A percentile compares a stretch with the other conserved stretches of the same genome.
Evolutionary conservation across 257 asterid species (phyloP).

Genomic region (Asclepias syriaca): DNA sequence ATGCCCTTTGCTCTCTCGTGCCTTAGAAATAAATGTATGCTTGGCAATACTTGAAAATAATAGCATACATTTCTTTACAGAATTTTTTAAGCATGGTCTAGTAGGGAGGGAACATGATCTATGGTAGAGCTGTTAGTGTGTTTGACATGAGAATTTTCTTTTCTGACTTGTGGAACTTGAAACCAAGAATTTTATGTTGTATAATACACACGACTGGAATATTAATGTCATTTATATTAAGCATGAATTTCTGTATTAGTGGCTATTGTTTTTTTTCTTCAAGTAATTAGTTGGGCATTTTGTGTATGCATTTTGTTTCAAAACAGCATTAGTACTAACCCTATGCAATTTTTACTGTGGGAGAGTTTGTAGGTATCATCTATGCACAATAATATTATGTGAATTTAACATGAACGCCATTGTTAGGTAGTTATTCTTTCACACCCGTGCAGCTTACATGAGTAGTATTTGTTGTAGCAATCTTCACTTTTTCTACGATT

Average conservation of each 20-base stretch:
- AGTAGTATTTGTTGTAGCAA: not conserved
- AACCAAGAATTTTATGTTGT: not conserved
- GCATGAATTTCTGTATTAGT: not conserved
- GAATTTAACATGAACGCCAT: not conserved
- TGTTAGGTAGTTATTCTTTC: constrained; percentile 4
- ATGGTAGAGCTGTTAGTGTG: not conserved
- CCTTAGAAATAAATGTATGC: not conserved
- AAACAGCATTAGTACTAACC: not conserved
- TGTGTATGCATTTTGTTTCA: not conserved
- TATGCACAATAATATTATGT: not conserved
- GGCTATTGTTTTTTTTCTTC: not conserved
- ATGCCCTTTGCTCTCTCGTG: not conserved
- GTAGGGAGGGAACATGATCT: not conserved
- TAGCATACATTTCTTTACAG: not conserved
- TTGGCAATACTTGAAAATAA: too few relatives aligned
- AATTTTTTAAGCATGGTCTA: not conserved
- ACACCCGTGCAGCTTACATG: not conserved
- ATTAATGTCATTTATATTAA: not conserved
- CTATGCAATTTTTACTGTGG: not conserved
- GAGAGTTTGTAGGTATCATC: not conserved
- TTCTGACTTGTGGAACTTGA: not conserved
- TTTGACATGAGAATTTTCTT: not conserved
- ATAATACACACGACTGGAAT: not conserved
- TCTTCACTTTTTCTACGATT: not conserved
- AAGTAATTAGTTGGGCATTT: not conserved